phyloP scores from a whole-genome alignment of 306 rosid genomes.

The Begonia fuchsioides region DNA sequence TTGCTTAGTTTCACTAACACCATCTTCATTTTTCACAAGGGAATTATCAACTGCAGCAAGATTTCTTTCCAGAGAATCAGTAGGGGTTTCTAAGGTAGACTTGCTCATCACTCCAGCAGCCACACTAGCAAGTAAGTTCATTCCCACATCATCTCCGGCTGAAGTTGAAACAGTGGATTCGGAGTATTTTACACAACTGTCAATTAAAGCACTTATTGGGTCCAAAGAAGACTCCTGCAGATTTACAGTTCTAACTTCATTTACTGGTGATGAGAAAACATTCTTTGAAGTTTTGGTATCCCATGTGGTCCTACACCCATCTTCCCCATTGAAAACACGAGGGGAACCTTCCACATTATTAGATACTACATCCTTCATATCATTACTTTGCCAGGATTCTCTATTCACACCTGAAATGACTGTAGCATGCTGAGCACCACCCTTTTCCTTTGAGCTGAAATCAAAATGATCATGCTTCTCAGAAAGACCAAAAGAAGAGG shows the following conservation, averaged over 20 bases:
- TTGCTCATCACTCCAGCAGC: constrained; percentile 74
- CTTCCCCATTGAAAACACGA: constrained; percentile 23
- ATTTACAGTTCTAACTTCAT: constrained; percentile 36
- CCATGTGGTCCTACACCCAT: constrained; percentile 23
- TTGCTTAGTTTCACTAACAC: constrained; percentile 16
- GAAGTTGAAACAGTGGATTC: constrained; percentile 43
- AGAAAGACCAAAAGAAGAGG: constrained; percentile 38
- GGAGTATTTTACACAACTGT: constrained; percentile 67
- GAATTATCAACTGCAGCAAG: constrained; percentile 28
- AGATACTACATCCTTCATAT: constrained; percentile 20
- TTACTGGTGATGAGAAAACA: constrained; percentile 30
- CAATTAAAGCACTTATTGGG: constrained; percentile 71
- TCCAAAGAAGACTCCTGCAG: constrained; percentile 49
- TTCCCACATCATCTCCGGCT: constrained; percentile 57
- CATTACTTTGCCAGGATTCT: constrained; percentile 39
- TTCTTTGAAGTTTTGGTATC: constrained; percentile 31
- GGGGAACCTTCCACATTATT: constrained; percentile 49
- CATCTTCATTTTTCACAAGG: constrained; percentile 23
- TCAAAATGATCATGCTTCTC: constrained; percentile 53
- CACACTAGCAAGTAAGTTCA: constrained; percentile 77
- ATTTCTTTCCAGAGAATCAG: constrained; percentile 38
- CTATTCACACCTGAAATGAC: constrained; percentile 24
- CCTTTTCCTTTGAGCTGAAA: constrained; percentile 28
- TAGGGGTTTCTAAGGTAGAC: constrained; percentile 45
- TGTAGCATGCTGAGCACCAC: constrained; percentile 29